phyloP scores from a whole-genome alignment of 2,329 filamentous ascomycete species.

The Orbilia quercus region DNA sequence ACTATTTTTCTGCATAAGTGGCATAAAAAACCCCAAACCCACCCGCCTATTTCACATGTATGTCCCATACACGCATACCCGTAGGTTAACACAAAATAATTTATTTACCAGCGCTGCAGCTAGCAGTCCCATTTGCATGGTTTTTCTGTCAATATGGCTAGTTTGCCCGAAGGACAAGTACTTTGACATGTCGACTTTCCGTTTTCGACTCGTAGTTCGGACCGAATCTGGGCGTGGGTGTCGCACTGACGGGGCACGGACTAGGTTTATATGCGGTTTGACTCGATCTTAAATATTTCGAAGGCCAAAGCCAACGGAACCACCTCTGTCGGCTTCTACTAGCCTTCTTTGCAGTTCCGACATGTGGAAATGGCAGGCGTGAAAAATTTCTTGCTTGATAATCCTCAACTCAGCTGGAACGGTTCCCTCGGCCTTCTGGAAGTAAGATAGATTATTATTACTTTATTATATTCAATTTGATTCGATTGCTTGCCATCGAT shows the following conservation, averaged over 20 bases:
- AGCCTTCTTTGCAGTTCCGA: constrained; percentile 17
- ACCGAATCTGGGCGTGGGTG: not conserved
- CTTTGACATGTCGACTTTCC: constrained; percentile 45
- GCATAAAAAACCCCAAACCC: not conserved
- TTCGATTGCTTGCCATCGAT: not conserved
- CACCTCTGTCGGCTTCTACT: constrained; percentile 3
- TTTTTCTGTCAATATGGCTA: not conserved
- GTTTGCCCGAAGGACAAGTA: not conserved
- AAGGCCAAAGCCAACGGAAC: not conserved
- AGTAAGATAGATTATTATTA: too few species aligned
- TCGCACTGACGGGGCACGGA: not conserved
- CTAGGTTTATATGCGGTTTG: not conserved
- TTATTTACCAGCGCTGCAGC: not conserved
- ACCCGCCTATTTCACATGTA: too few species aligned
- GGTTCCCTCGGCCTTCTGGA: too few species aligned
- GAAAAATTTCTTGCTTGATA: not conserved
- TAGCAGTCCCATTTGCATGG: not conserved
- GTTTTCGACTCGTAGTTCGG: not conserved
- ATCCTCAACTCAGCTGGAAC: not conserved
- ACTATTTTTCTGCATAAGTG: not conserved
- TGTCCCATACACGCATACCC: too few species aligned
- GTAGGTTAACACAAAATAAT: too few species aligned
- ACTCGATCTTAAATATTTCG: not conserved
- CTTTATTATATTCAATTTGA: too few species aligned
- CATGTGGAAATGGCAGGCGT: not conserved